Percentiles rank a stretch among this genome's conserved stretches.
These are phyloP conservation scores for Neoboletus magnificus DNA, from an alignment of 768 basidiomycete genomes.

Conservation along the genomic window DNA sequence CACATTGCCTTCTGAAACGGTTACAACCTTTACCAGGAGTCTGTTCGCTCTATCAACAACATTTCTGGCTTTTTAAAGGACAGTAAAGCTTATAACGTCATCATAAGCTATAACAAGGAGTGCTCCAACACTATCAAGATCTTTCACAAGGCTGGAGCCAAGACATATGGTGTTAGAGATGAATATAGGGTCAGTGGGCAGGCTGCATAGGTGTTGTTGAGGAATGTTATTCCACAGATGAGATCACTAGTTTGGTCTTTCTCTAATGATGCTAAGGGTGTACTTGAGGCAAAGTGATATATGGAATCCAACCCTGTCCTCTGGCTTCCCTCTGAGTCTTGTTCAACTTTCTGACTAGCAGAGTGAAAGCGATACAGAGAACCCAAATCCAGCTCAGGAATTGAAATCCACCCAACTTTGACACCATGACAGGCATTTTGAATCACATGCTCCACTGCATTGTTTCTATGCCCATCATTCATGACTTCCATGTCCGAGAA, in stretches of 20 bases:
- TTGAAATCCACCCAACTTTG: too few relatives aligned
- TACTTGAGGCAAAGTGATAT: neutral
- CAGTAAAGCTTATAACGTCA: too few relatives aligned
- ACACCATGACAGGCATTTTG: too few relatives aligned
- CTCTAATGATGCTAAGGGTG: neutral
- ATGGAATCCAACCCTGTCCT: conserved; percentile 3
- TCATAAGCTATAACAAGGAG: too few relatives aligned
- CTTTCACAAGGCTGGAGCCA: neutral
- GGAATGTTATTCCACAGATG: neutral
- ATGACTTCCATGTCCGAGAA: conserved; percentile 4
- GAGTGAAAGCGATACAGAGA: neutral
- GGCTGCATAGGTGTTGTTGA: neutral
- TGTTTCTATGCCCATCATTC: neutral
- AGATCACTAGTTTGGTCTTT: too few relatives aligned
- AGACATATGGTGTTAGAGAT: neutral
- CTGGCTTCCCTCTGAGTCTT: too few relatives aligned
- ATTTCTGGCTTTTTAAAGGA: too few relatives aligned
- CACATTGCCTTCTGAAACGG: too few relatives aligned
- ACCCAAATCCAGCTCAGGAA: neutral
- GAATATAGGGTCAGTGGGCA: conserved; percentile 5
- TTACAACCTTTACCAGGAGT: too few relatives aligned
- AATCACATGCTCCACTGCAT: too few relatives aligned
- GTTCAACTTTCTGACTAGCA: neutral
- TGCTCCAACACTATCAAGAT: too few relatives aligned
- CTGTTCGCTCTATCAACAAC: too few relatives aligned